phyloP scores from a whole-genome alignment of 2,329 filamentous ascomycete species.

The Ilyonectria mors-panacis region DNA sequence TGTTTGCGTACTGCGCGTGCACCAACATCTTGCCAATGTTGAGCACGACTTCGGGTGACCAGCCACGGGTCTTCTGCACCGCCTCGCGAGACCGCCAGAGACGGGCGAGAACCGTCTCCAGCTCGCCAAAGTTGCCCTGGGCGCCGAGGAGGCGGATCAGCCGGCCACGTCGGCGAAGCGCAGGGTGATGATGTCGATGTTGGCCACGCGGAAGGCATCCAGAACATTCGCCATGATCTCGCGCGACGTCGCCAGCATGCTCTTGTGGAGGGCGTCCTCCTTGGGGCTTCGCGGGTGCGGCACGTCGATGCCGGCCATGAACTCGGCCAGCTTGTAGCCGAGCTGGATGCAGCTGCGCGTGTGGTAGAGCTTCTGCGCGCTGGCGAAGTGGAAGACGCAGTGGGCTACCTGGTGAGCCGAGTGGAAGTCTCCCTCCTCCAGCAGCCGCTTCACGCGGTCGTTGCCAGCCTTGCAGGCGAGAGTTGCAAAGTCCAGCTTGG shows the following conservation, averaged over 20 bases:
- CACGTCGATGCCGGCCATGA: slow-evolving; percentile 59
- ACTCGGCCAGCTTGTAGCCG: slow-evolving; percentile 62
- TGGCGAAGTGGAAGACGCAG: slow-evolving; percentile 59
- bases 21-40: slow-evolving; percentile 45
- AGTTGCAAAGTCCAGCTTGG: slow-evolving; percentile 56
- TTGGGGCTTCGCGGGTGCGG: slow-evolving; percentile 52
- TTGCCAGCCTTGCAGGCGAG: slow-evolving; percentile 53
- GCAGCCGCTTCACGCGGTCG: slow-evolving; percentile 53
- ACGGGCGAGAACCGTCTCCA: slow-evolving; percentile 52
- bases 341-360: slow-evolving; percentile 55
- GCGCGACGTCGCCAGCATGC: slow-evolving; percentile 42
- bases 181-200: slow-evolving; percentile 61
- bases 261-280: slow-evolving; percentile 32
- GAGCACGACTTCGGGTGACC: slow-evolving; percentile 42
- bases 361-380: slow-evolving; percentile 59
- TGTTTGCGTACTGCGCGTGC: slow-evolving; percentile 37
- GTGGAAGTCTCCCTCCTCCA: slow-evolving; percentile 56
- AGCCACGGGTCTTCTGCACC: slow-evolving; percentile 38
- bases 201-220: slow-evolving; percentile 55
- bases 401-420: slow-evolving; percentile 60
- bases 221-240: slow-evolving; percentile 55
- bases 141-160: slow-evolving; percentile 63
- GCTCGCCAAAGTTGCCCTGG: slow-evolving; percentile 61
- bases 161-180: slow-evolving; percentile 61
- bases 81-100: slow-evolving; percentile 44